Base-by-base conservation (phyloP, 257 asterid species). In the Fraxinus pennsylvanica region DNA sequence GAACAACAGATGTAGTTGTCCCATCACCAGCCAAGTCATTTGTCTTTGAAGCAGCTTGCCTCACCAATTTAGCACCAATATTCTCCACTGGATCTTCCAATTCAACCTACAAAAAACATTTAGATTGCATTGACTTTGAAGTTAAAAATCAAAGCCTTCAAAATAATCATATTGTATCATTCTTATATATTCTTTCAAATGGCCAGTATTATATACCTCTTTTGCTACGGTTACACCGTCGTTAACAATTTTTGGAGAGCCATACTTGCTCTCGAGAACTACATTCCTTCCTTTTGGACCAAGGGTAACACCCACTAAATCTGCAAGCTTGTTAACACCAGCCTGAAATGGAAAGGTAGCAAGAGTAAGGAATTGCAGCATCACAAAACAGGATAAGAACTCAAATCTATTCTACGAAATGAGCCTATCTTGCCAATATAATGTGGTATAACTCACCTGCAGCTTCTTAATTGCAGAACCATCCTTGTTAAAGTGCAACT, bases 1-100 rank as follows among this genome's bases (percentile, higher is more conserved):
- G 81, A 33, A 84, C 88, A 72, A 84, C 88, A 14, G 88, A 84
- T 19, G 88, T 81, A 4, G 88, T 84, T 13, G 88, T 81, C 33
- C 88, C 88, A 69, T 84, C 88, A 61, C 88, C 88, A 43, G 88
- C 88, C 77, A 84, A 72, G 76, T 84, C 85, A 76, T 84, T 84
- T 22, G 88, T 84, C 68, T 84, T 84, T 33, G 88, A 84, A 68
- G 85, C 88, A 72, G 88, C 88, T 77, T 84, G 88, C 50, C 85
- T 81, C 19, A 84, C 88, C 69, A 84, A 82, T 77, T 68, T 84
- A 72, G 84, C 88, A 25, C 88, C 88, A 32, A 84, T 81, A 32
- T 81, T 81, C 72, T 84, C 85, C 73, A 84, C 88, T 13, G 88
- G 88, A 29, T 84, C 88, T 76, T 84, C 88, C 66, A 84, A 59